phyloP scores from a whole-genome alignment of 73 alveolate genomes.

The Paramecium pentaurelia region DNA sequence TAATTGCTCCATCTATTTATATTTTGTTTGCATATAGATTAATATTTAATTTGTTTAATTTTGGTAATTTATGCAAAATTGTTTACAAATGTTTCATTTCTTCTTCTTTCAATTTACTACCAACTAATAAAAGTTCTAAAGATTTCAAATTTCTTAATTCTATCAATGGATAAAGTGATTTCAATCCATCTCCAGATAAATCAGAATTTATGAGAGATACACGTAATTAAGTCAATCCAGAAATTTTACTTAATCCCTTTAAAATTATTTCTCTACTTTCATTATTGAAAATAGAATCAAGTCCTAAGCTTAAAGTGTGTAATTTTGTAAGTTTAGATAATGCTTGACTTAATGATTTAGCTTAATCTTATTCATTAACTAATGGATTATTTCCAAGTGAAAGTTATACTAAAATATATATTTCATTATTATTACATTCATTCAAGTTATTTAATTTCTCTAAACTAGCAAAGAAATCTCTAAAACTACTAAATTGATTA shows the following conservation, averaged over 20 bases:
- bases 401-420: not conserved
- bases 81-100: not conserved
- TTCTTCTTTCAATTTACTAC: not conserved
- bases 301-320: not conserved
- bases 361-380: not conserved
- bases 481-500: not conserved
- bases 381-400: conserved; percentile 2
- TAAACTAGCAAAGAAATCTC: not conserved
- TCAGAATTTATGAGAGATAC: not conserved
- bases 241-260: not conserved
- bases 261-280: not conserved
- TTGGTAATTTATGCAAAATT: not conserved
- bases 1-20: conserved; percentile 49
- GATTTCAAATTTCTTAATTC: not conserved
- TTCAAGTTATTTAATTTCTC: not conserved
- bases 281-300: not conserved
- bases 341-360: not conserved
- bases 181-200: conserved; percentile 30
- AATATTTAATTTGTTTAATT: conserved; percentile 3
- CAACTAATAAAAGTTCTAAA: not conserved
- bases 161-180: conserved; percentile 8
- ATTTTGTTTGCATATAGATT: not conserved
- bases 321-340: not conserved
- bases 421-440: not conserved
- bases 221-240: not conserved